Evolutionary conservation across 306 rosid genomes (phyloP).

Genomic region (Ormosia semicastrata): DNA sequence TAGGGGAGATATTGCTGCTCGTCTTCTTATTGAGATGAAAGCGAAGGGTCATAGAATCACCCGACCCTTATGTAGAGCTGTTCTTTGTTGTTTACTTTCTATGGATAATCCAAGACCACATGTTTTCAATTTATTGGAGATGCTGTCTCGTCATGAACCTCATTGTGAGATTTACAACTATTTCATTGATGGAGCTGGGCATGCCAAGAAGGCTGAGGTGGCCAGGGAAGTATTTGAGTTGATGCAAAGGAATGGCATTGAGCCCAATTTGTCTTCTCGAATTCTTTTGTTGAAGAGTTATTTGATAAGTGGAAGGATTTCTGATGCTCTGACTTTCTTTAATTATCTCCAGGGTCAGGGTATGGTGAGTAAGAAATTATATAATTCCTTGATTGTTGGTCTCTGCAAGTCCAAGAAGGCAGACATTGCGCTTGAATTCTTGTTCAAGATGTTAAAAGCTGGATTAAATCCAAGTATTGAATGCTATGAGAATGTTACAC

Average conservation of each 20-base stretch:
- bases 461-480: constrained; percentile 50
- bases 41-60: constrained; percentile 47
- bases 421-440: constrained; percentile 43
- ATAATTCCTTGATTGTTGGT: constrained; percentile 42
- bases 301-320: constrained; percentile 44
- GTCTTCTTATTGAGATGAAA: constrained; percentile 79
- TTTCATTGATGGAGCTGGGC: constrained; percentile 59
- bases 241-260: constrained; percentile 54
- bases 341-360: constrained; percentile 37
- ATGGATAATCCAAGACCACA: constrained; percentile 54
- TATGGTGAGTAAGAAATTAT: constrained; percentile 34
- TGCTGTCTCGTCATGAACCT: constrained; percentile 45
- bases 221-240: constrained; percentile 59
- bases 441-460: constrained; percentile 43
- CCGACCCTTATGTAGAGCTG: constrained; percentile 36
- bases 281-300: constrained; percentile 51
- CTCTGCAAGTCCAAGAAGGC: constrained; percentile 50
- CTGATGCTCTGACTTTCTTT: constrained; percentile 67
- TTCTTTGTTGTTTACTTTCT: constrained; percentile 45
- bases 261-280: constrained; percentile 41
- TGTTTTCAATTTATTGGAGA: constrained; percentile 47
- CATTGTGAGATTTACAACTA: constrained; percentile 30
- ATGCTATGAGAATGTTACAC: constrained; percentile 63
- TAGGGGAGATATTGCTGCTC: constrained; percentile 69
- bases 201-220: constrained; percentile 54